phyloP scores from a whole-genome alignment of 192 early-diverging fungal genomes.

The Backusella tuberculispora region DNA sequence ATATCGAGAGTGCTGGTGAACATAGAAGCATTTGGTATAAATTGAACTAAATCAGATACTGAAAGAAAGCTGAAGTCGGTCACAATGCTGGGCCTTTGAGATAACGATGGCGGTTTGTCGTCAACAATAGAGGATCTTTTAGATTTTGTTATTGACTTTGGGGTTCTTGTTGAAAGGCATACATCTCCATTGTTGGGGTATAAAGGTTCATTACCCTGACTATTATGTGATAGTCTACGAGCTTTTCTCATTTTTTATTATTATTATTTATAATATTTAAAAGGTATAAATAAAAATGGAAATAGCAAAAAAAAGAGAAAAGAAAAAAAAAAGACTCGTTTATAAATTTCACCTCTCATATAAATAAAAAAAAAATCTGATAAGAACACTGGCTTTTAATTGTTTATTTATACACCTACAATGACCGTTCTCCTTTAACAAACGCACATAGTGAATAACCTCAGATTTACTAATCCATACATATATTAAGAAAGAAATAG shows the following conservation, averaged over 20 bases:
- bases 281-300: neutral
- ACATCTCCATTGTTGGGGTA: neutral
- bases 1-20: conserved; percentile 23
- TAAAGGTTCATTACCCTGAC: neutral
- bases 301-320: neutral
- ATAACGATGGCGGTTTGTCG: neutral
- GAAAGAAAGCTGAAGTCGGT: neutral
- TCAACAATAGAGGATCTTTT: neutral
- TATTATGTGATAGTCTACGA: neutral
- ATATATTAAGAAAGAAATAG: neutral
- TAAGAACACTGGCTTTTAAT: conserved; percentile 3
- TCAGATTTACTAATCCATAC: neutral
- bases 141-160: neutral
- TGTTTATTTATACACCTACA: neutral
- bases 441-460: neutral
- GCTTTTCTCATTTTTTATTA: neutral
- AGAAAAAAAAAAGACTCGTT: neutral
- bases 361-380: neutral
- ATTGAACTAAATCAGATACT: neutral
- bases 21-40: neutral
- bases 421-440: neutral
- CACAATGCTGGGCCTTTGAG: neutral
- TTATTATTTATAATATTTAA: neutral
- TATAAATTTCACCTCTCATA: neutral
- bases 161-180: neutral